Evolutionary conservation across 129 eudicot species (phyloP).

Genomic region (Logfia minima): DNA sequence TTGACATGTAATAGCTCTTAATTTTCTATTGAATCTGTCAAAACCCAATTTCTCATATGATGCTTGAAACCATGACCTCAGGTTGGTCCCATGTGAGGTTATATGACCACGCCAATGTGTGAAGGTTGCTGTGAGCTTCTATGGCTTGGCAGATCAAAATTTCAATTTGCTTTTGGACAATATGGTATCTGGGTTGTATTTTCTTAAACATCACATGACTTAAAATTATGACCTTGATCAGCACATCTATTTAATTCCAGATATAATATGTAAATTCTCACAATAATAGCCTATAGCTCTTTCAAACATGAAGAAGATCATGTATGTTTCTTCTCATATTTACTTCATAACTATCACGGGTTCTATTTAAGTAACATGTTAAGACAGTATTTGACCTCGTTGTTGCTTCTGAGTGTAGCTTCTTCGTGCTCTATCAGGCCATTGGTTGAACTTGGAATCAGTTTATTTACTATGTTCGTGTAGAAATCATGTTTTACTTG

Average conservation of each 20-base stretch:
- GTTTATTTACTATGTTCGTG: background rate
- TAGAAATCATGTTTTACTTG: background rate
- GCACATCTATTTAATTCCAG: background rate
- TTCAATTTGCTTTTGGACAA: background rate
- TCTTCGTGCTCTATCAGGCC: slow-evolving; percentile 3
- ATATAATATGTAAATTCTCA: background rate
- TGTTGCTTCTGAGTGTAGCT: background rate
- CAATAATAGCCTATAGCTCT: background rate
- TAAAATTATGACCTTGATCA: background rate
- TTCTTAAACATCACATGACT: background rate
- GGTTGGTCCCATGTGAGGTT: background rate
- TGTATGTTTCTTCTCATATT: background rate
- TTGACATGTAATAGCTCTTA: background rate
- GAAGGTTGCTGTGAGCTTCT: background rate
- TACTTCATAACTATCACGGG: background rate
- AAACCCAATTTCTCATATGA: background rate
- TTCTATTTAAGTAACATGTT: background rate
- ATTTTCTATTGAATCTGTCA: background rate
- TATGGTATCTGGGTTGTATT: background rate
- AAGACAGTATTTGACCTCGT: background rate
- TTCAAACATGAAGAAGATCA: background rate
- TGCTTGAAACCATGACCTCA: background rate
- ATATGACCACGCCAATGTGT: background rate
- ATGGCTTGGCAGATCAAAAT: background rate
- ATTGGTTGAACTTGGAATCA: background rate